Evolutionary conservation across 257 asterid genomes (phyloP).

Genomic region (Solanum dulcamara): DNA sequence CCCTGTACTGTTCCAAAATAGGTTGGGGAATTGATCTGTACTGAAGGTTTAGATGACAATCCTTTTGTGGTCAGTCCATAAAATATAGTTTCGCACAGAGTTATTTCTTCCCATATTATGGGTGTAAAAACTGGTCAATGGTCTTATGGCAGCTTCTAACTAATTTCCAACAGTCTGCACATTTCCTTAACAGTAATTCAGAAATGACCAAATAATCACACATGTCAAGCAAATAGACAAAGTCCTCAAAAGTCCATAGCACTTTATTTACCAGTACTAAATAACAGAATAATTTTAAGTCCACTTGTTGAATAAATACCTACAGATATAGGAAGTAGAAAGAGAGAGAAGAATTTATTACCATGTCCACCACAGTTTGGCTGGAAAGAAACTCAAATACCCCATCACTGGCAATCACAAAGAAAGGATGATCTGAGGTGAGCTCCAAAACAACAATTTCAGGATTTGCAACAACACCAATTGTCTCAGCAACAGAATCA

Average conservation of each 20-base stretch:
- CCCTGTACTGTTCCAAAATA: not conserved
- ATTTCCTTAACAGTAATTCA: not conserved
- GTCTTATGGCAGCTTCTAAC: not conserved
- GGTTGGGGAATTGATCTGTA: not conserved
- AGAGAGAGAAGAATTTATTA: constrained; percentile 17
- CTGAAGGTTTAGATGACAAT: not conserved
- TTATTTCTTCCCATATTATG: not conserved
- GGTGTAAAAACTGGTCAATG: not conserved
- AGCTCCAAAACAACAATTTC: constrained; percentile 85
- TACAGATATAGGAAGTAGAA: not conserved
- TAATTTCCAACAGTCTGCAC: not conserved
- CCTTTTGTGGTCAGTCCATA: not conserved
- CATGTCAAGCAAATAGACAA: not conserved
- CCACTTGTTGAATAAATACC: not conserved
- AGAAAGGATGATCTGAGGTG: constrained; percentile 63
- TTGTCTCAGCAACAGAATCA: constrained; percentile 88
- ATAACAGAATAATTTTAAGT: not conserved
- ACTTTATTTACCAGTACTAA: not conserved
- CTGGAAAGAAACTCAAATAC: constrained; percentile 94
- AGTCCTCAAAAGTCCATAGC: not conserved
- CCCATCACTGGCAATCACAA: constrained; percentile 91
- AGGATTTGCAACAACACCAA: constrained; percentile 90
- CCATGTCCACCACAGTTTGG: constrained; percentile 96
- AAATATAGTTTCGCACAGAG: not conserved
- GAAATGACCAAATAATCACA: not conserved